Conservation (phyloP, 495 filamentous ascomycete species). For the Acidiella bohemica region DNA sequence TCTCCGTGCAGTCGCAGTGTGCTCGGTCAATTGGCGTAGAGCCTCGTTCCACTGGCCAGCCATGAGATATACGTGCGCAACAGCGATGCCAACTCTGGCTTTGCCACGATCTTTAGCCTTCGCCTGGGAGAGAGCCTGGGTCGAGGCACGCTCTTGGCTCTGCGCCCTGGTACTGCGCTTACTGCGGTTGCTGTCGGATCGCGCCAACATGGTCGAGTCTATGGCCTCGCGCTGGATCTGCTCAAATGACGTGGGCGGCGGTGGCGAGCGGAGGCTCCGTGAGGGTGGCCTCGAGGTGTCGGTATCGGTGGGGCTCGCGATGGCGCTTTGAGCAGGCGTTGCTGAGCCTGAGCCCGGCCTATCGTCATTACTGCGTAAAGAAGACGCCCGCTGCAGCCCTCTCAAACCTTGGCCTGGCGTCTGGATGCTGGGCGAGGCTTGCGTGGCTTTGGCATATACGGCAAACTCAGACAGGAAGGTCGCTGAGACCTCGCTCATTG, state of each 20-base stretch:
- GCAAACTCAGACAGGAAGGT: slow-evolving; percentile 76
- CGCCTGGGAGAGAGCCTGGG: slow-evolving; percentile 66
- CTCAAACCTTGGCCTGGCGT: slow-evolving; percentile 45
- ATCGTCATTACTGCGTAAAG: slow-evolving; percentile 10
- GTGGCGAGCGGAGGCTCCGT: slow-evolving; percentile 5
- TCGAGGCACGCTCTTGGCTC: slow-evolving; percentile 66
- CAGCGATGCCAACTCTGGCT: slow-evolving; percentile 62
- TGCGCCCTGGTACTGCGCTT: slow-evolving; percentile 31
- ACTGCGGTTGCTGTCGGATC: slow-evolving; percentile 13
- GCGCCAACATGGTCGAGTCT: slow-evolving; percentile 15
- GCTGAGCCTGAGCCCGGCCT: neutral
- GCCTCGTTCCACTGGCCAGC: slow-evolving; percentile 86
- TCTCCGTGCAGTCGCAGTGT: slow-evolving; percentile 59
- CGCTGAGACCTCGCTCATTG: slow-evolving; percentile 85
- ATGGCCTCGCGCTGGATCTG: slow-evolving; percentile 9
- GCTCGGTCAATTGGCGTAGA: slow-evolving; percentile 69
- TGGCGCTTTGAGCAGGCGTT: slow-evolving; percentile 10
- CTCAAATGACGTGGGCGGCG: slow-evolving; percentile 11
- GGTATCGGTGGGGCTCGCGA: slow-evolving; percentile 4
- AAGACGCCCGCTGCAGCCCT: slow-evolving; percentile 11
- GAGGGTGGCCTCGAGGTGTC: slow-evolving; percentile 1
- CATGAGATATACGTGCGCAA: slow-evolving; percentile 76
- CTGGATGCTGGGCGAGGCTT: slow-evolving; percentile 64
- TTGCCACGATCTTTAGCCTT: slow-evolving; percentile 70
- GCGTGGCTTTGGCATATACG: slow-evolving; percentile 69